These are phyloP conservation scores for slime mould (Dictyostelium discoideum) DNA, from an alignment of 78 protist genomes.

Conservation along the genomic window dicty_2.7 NC_007090.3:1986501-1987000, in stretches of 20 bases:
- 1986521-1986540: too few relatives aligned
- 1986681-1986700: constrained; percentile 10
- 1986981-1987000: background rate
- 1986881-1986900: constrained; percentile 11
- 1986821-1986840: constrained; percentile 1
- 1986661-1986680: background rate
- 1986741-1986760: background rate
- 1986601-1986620: background rate
- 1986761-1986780: background rate
- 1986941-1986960: background rate
- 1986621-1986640: background rate
- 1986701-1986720: background rate
- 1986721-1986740: background rate
- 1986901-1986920: background rate
- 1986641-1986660: background rate
- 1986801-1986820: background rate
- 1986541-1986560: too few relatives aligned
- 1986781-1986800: background rate
- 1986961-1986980: constrained; percentile 6
- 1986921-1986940: background rate
- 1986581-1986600: too few relatives aligned
- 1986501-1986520: too few relatives aligned
- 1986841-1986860: background rate
- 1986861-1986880: background rate
- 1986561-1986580: too few relatives aligned